A percentile compares a stretch with the other conserved stretches of the same genome.
These are phyloP conservation scores for Colletotrichum musae DNA, from an alignment of 2,329 filamentous ascomycete species.

Conservation along the genomic window DNA sequence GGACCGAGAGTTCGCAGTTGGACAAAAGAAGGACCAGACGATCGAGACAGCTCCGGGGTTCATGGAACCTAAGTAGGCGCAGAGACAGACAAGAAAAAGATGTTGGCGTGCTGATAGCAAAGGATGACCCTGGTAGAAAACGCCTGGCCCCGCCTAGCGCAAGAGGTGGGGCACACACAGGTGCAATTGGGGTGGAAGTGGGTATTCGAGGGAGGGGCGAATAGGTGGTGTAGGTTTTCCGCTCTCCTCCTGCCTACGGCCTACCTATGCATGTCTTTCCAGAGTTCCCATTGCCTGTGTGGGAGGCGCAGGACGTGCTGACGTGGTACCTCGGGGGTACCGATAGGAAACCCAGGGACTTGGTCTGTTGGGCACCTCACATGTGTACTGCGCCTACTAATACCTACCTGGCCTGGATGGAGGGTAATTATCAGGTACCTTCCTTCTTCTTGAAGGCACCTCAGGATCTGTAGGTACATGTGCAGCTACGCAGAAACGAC, in stretches of 20 bases:
- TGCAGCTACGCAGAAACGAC: neutral
- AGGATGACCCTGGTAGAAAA: conserved; percentile 38
- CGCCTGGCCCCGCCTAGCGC: conserved; percentile 36
- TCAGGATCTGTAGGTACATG: neutral
- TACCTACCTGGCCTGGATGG: too few species aligned
- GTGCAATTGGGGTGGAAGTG: neutral
- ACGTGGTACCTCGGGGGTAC: conserved; percentile 27
- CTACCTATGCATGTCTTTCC: conserved; percentile 1
- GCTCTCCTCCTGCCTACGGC: neutral
- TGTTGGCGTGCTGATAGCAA: conserved; percentile 38
- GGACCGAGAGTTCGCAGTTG: conserved; percentile 15
- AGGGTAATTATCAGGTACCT: too few species aligned
- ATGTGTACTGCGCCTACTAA: neutral
- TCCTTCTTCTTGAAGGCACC: neutral
- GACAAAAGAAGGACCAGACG: conserved; percentile 27
- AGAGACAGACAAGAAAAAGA: conserved; percentile 34
- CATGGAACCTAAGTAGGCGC: conserved; percentile 36
- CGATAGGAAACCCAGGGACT: conserved; percentile 4
- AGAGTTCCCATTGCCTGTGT: conserved; percentile 27
- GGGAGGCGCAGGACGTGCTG: conserved; percentile 27
- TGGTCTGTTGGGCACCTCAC: neutral
- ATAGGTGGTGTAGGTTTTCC: conserved; percentile 1
- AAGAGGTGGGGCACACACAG: conserved; percentile 9
- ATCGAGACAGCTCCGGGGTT: conserved; percentile 33
- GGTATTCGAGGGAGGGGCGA: neutral